Conservation (phyloP, 148 eudicot species). For the Oxyria digyna region DNA sequence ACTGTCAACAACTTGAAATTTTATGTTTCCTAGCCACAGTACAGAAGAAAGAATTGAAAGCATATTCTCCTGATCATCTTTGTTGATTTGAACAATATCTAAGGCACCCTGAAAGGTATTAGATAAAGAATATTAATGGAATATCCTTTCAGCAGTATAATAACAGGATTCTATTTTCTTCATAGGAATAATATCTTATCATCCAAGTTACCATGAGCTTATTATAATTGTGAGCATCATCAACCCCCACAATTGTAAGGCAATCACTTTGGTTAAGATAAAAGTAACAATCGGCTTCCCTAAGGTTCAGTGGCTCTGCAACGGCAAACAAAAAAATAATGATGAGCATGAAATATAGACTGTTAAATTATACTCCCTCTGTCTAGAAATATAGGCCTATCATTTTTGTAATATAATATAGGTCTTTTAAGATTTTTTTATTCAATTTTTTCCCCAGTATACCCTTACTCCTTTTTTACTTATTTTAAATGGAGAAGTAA, state of each 20-base stretch:
- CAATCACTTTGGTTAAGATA: slow-evolving; percentile 80
- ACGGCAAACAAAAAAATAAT: background rate
- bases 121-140: background rate
- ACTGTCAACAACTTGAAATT: slow-evolving; percentile 55
- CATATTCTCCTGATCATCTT: slow-evolving; percentile 59
- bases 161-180: background rate
- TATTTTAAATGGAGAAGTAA: no score
- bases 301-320: slow-evolving; percentile 67
- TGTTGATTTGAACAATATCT: slow-evolving; percentile 39
- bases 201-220: slow-evolving; percentile 48
- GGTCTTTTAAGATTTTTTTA: no score
- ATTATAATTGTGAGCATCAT: slow-evolving; percentile 62
- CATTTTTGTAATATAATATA: no score
- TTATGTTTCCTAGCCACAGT: slow-evolving; percentile 91
- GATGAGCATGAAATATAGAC: background rate
- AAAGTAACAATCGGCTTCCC: slow-evolving; percentile 43
- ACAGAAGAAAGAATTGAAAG: slow-evolving; percentile 81
- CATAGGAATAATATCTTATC: slow-evolving; percentile 4
- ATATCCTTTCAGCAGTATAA: background rate
- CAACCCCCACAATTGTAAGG: slow-evolving; percentile 46
- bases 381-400: no score
- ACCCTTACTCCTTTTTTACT: no score
- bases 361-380: no score
- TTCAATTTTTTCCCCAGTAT: no score
- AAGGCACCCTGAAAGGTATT: slow-evolving; percentile 49